A percentile compares a stretch with the other conserved stretches of the same genome.
phyloP scores from a whole-genome alignment of 139 green algal genomes.

The Haematococcus lacustris region DNA sequence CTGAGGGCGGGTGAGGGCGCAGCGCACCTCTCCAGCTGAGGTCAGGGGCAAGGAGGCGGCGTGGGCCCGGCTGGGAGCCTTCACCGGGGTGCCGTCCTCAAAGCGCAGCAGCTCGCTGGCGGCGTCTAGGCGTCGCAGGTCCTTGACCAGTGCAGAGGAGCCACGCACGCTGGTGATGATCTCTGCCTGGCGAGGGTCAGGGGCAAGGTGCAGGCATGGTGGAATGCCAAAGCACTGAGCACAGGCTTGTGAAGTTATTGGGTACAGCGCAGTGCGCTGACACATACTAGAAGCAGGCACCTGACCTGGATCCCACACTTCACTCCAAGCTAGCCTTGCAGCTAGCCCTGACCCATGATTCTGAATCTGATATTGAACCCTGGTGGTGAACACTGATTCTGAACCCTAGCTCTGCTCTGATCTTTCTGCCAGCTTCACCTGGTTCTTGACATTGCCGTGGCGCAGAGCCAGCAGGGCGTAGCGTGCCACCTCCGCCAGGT shows the following conservation, averaged over 20 bases:
- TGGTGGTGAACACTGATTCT: too few relatives aligned
- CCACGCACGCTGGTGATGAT: conserved; percentile 27
- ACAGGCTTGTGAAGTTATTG: too few relatives aligned
- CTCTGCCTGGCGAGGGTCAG: neutral
- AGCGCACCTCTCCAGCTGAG: too few relatives aligned
- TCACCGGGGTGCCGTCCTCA: conserved; percentile 18
- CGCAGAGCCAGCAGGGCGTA: conserved; percentile 24
- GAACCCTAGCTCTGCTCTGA: too few relatives aligned
- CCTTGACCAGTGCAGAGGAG: conserved; percentile 1
- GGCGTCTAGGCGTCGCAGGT: conserved; percentile 1
- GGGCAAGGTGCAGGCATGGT: neutral
- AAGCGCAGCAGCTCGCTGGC: conserved; percentile 28
- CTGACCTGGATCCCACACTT: too few relatives aligned
- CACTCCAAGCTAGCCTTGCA: too few relatives aligned
- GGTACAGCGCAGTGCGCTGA: neutral
- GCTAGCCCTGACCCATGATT: too few relatives aligned
- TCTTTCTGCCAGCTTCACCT: conserved; percentile 9
- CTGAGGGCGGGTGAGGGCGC: neutral
- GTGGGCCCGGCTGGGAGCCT: too few relatives aligned
- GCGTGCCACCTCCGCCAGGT: neutral
- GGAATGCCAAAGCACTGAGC: neutral
- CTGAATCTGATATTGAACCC: too few relatives aligned
- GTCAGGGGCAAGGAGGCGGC: too few relatives aligned
- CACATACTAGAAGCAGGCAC: neutral
- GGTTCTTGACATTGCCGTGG: conserved; percentile 36